Evolutionary conservation across 1,284 basidiomycete species (phyloP), one percentile per base, ranked within the genome.

Genomic region (Coniferiporia weirii): DNA sequence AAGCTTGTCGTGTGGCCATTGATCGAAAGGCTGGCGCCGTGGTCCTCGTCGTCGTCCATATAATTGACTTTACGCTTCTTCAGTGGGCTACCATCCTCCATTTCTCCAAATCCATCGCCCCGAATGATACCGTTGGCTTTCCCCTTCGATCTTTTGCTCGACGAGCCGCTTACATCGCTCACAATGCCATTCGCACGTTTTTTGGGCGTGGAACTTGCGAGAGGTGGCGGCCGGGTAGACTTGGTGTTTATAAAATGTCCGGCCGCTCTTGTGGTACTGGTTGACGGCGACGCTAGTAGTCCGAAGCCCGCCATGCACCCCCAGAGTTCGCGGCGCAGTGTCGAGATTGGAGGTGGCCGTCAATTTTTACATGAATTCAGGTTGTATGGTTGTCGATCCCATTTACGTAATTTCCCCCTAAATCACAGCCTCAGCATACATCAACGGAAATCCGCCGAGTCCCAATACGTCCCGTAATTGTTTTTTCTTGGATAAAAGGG

Each of bases 21-120:
- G 20, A 61, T 55, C 45, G 60, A 34, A 8, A 57, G 51, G 52
- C 52, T 63, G 52, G 50, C 58, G 36, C 57, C 56, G 36, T 64
- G 62, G 50, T 62, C 58, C 64, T 69, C 69, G 59, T 71, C 70
- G 4, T 64, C 67, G 46, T 72, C 68, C 57, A 69, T 66, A 62
- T 66, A 73, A 8, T 63, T 61, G 49, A 65, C 61, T 27, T 64
- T 63, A 20, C 67, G 64, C 57, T 66, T 71, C 49, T 62, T 62
- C 17, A 46, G 32, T 19, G 48, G 54, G 13, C 56, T 56, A 8
- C 32, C 60, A 15, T 50, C 43, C 19, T 22, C 20, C n/a, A 12
- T 4, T 8, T 32, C 10, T 9, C n/a, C 19, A 22, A 12, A 40
- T 3, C 8, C 38, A 15, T 40, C 15, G 38, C 3, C 8, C 3